phyloP scores from a whole-genome alignment of 2,329 filamentous ascomycete genomes.

The Leptographium lundbergii region DNA sequence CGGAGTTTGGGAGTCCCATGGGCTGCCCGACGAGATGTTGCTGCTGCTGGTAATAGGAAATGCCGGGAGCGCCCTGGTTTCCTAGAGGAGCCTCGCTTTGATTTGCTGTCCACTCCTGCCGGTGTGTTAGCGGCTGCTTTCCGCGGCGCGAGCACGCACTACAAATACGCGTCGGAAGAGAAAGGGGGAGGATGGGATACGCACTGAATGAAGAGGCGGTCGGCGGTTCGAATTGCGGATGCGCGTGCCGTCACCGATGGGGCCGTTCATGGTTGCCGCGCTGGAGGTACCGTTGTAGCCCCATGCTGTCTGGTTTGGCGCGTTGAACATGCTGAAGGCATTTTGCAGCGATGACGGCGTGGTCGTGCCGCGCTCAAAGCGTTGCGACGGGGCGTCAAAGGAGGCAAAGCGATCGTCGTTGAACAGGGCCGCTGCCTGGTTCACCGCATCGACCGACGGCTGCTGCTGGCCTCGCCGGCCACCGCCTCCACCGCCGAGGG shows the following conservation, averaged over 20 bases:
- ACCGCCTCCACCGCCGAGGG: conserved; percentile 34
- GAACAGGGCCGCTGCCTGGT: conserved; percentile 55
- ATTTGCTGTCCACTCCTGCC: conserved; percentile 13
- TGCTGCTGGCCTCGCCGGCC: conserved; percentile 66
- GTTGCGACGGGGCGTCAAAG: conserved; percentile 44
- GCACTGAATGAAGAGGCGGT: conserved; percentile 59
- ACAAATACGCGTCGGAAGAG: conserved; percentile 8
- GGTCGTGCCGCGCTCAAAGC: conserved; percentile 26
- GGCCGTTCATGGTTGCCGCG: conserved; percentile 52
- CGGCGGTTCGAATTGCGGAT: conserved; percentile 39
- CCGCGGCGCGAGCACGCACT: conserved; percentile 10
- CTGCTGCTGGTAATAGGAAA: conserved; percentile 10
- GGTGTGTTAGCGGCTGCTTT: not conserved
- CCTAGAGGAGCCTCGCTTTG: conserved; percentile 8
- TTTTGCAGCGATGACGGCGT: conserved; percentile 25
- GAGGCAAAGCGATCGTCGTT: conserved; percentile 52
- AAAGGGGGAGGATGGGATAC: conserved; percentile 8
- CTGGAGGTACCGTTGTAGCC: conserved; percentile 47
- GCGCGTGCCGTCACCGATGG: conserved; percentile 50
- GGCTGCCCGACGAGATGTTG: conserved; percentile 9
- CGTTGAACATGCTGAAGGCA: conserved; percentile 38
- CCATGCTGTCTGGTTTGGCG: conserved; percentile 57
- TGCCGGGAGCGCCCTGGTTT: conserved; percentile 4
- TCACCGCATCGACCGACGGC: conserved; percentile 64
- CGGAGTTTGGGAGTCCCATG: conserved; percentile 24